Evolutionary conservation across 441 rosid genomes (phyloP), one percentile per base, ranked within the genome.

Genomic region (Adansonia madagascariensis): DNA sequence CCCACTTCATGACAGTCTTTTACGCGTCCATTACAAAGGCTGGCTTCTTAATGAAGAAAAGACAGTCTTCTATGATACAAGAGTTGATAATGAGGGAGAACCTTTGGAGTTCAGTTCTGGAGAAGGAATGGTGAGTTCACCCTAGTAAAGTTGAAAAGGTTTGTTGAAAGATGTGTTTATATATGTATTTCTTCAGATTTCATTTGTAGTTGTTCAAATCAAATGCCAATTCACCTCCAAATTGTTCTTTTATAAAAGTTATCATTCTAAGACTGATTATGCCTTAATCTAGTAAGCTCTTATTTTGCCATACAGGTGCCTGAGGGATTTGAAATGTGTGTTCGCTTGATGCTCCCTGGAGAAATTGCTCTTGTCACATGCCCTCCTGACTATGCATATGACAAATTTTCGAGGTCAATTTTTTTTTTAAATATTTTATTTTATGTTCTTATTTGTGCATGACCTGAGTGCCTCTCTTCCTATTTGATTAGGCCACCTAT

Each of bases 361-460:
- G 99, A 97, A 87, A 67, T 89, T 73, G 92, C 98, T 77, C 94
- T 97, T 74, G 97, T 94, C 84, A 91, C 94, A 57, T 94, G 98
- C 77, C 97, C 98, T 77, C 98, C 98, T 86, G 98, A 93, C 82
- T 93, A 93, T 86, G 99, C 98, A 60, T 97, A 93, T 74, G 99
- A 94, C 81, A 91, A 94, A 78, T 94, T 94, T 80, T 85, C 85
- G 2, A 92, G 99, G 99, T 97, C 78, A 61, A 31, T 35, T 39
- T 31, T 53, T 44, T 41, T n/a, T 11, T 47, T 11, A 35, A 64
- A 63, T 47, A 31, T 73, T 64, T 10, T 64, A 67, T 79, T 39
- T 8, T 75, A 10, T 59, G 14, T 76, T 44, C 31, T 66, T 22
- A 43, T 65, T 76, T 73, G 18, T 72, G 64, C 68, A 49, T 18